Base-by-base conservation (phyloP, 139 green algal genomes). In the Chlamydomonas applanata region DNA sequence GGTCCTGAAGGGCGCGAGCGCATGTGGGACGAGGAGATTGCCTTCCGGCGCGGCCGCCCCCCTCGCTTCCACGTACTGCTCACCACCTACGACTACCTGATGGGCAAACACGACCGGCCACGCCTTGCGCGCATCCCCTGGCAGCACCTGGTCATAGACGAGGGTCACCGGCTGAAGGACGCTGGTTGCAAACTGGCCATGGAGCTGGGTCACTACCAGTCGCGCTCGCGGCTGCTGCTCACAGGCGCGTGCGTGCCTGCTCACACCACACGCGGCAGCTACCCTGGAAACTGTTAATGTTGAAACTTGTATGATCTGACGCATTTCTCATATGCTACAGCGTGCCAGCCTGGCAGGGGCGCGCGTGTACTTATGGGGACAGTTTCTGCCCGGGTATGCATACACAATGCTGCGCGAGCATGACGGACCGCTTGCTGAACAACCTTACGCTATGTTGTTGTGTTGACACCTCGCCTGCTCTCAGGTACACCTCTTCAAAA, bases 101-200 rank as follows among this genome's bases (percentile, higher is more conserved):
- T 99, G 96, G 84, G 92, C 34, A 93, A 97, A 44, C 20, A 14
- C 33, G 85, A 90, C 75, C 62, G 82, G 32, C 78, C 79, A 1
- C 75, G 82, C 19, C 85, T 83, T 44, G 20, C 62, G 33, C n/a
- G 67, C 67, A 73, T 77, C 13, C 24, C 29, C 7, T 80, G 72
- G 59, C 19, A 40, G 4, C 68, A 80, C 79, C 66, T 88, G 19
- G 90, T 99, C 72, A 97, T 99, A 61, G 96, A 99, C 80, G 96
- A 99, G 85, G 96, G 95, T 35, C 96, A 99, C 87, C 88, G 95
- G 78, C 95, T 98, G 86, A 99, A 98, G 79, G 95, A 97, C 77
- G 80, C 89, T 0, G 80, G 72, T 54, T 95, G 88, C 82, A 91
- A 92, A 74, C 86, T 97, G n/a, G 88, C 87, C 27, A 53, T 71